Conservation (phyloP, 345 rosid species). For the Ailanthus altissimus region DNA sequence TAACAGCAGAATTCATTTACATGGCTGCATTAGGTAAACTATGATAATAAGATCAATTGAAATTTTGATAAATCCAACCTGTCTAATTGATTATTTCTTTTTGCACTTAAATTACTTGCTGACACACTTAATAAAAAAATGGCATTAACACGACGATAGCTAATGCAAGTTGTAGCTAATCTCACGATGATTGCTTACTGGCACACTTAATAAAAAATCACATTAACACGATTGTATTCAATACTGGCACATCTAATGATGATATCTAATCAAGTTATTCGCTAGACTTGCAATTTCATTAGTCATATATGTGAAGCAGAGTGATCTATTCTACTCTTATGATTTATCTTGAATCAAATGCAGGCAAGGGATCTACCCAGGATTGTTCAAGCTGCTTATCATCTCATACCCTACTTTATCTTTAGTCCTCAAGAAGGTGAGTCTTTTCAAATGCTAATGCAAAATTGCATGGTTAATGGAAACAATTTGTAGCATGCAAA, state of each 20-base stretch:
- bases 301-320: neutral
- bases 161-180: too few species aligned
- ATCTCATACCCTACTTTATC: constrained; percentile 82
- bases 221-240: neutral
- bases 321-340: constrained; percentile 4
- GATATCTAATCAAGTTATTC: neutral
- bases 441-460: constrained; percentile 21
- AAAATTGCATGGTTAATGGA: neutral
- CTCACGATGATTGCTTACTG: too few species aligned
- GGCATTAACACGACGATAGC: neutral
- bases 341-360: constrained; percentile 20
- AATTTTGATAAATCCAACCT: neutral
- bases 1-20: too few species aligned
- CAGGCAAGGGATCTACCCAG: constrained; percentile 96
- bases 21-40: too few species aligned
- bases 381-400: constrained; percentile 78
- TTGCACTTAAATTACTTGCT: neutral
- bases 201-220: neutral
- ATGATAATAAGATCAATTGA: neutral
- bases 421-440: constrained; percentile 86
- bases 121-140: neutral
- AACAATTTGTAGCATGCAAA: neutral
- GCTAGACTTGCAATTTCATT: neutral
- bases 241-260: neutral
- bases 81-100: neutral